Conservation (phyloP, 768 basidiomycete species). For the Daedaleopsis sinensis region DNA sequence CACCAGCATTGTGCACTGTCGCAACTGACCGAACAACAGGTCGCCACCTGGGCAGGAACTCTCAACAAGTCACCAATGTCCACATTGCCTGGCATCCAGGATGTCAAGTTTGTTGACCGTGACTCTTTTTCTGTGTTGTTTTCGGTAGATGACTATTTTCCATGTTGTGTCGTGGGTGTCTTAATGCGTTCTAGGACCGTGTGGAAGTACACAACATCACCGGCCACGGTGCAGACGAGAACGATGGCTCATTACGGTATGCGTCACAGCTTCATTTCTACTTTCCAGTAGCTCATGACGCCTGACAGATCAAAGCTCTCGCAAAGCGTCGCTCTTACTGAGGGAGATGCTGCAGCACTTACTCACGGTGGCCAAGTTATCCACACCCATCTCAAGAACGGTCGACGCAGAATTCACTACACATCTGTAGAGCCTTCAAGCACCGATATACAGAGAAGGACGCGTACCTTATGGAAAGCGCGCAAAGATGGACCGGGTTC, state of each 20-base stretch:
- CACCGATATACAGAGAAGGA: background rate
- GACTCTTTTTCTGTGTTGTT: constrained; percentile 21
- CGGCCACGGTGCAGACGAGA: constrained; percentile 8
- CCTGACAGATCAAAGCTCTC: constrained; percentile 14
- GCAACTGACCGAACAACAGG: background rate
- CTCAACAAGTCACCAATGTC: background rate
- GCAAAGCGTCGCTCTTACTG: constrained; percentile 6
- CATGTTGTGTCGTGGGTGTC: background rate
- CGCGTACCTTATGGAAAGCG: constrained; percentile 31
- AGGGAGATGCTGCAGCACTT: constrained; percentile 12
- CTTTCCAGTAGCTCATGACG: background rate
- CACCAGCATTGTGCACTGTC: background rate
- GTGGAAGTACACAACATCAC: constrained; percentile 14
- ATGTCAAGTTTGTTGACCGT: constrained; percentile 20
- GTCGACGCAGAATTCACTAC: constrained; percentile 18
- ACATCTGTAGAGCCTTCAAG: background rate
- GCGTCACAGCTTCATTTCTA: background rate
- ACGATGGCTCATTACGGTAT: background rate
- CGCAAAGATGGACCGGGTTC: constrained; percentile 7
- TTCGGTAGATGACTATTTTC: constrained; percentile 17
- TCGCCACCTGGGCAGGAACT: background rate
- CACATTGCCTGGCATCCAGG: constrained; percentile 5
- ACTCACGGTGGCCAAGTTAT: constrained; percentile 21
- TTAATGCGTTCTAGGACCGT: constrained; percentile 22
- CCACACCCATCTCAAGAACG: constrained; percentile 26